These are phyloP conservation scores for Mortierella sp. DNA, from an alignment of 371 early-diverging fungal species.

Conservation along the genomic window DNA sequence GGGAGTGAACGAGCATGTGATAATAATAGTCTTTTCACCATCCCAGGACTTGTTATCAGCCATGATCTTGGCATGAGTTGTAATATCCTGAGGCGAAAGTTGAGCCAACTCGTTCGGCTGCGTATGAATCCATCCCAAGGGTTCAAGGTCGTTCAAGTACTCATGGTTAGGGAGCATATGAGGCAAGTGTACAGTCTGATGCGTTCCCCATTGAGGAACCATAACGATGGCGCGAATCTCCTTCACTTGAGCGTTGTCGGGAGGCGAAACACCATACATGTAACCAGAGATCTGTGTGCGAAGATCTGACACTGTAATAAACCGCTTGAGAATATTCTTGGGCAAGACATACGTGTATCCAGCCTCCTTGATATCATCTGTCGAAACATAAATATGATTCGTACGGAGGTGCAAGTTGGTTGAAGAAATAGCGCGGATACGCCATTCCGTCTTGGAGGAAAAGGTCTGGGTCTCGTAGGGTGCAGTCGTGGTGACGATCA, in stretches of 20 bases:
- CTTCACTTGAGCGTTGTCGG: constrained; percentile 95
- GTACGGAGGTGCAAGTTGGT: constrained; percentile 95
- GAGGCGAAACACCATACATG: constrained; percentile 94
- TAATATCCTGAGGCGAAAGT: constrained; percentile 92
- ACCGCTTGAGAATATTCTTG: constrained; percentile 95
- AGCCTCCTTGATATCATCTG: constrained; percentile 94
- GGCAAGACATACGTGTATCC: constrained; percentile 97
- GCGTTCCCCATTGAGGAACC: constrained; percentile 98
- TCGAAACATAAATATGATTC: constrained; percentile 95
- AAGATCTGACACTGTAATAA: constrained; percentile 95
- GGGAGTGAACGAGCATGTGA: constrained; percentile 97
- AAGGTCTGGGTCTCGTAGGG: constrained; percentile 97
- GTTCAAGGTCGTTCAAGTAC: constrained; percentile 91
- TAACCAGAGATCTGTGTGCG: constrained; percentile 97
- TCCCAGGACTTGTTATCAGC: constrained; percentile 94
- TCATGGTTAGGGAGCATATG: constrained; percentile 91
- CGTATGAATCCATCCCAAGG: constrained; percentile 98
- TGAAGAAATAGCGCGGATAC: constrained; percentile 95
- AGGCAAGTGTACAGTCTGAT: constrained; percentile 93
- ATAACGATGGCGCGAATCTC: constrained; percentile 95
- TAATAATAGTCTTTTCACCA: constrained; percentile 90
- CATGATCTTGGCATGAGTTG: constrained; percentile 89
- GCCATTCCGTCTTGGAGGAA: constrained; percentile 99
- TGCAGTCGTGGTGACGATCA: constrained; percentile 97
- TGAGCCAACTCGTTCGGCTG: constrained; percentile 95